A percentile compares a stretch with the other conserved stretches of the same genome.
phyloP scores from a whole-genome alignment of 1,139 yeast species.

The Spathaspora jeffriesii region DNA sequence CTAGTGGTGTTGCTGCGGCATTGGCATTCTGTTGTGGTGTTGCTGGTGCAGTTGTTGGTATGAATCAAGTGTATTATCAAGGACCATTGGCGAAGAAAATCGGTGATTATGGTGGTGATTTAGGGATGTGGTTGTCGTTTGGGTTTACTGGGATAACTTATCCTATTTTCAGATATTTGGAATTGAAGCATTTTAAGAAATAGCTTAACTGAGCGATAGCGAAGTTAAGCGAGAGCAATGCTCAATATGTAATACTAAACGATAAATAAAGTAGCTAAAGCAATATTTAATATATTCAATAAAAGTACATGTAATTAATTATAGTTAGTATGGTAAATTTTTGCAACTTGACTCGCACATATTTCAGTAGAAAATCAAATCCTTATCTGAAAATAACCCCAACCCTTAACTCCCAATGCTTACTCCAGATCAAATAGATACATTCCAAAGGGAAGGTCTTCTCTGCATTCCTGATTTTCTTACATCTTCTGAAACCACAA shows the following conservation, averaged over 20 bases:
- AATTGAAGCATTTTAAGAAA: conserved; percentile 46
- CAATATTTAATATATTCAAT: no score
- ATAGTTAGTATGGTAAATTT: no score
- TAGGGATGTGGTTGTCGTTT: conserved; percentile 66
- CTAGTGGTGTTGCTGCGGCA: conserved; percentile 28
- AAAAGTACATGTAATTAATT: no score
- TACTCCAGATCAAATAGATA: conserved; percentile 40
- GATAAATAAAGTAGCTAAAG: no score
- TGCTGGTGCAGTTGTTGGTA: conserved; percentile 31
- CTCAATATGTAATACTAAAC: no score
- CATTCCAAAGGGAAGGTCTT: conserved; percentile 60
- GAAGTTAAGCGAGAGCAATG: no score
- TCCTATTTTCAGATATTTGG: conserved; percentile 63
- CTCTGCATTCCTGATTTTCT: conserved; percentile 62
- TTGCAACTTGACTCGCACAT: no score
- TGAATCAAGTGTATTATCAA: conserved; percentile 32
- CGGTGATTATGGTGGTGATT: conserved; percentile 20
- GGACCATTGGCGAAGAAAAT: conserved; percentile 28
- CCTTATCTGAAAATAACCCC: no score
- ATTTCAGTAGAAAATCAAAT: no score
- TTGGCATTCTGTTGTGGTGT: conserved; percentile 25
- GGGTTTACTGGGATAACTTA: conserved; percentile 67
- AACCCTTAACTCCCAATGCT: conserved; percentile 13
- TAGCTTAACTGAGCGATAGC: no score
- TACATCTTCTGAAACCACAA: conserved; percentile 33